Percentiles rank a stretch among this genome's conserved stretches.
These are phyloP conservation scores for Solanum gracilifrons DNA, from an alignment of 257 asterid genomes.

Conservation along the genomic window DNA sequence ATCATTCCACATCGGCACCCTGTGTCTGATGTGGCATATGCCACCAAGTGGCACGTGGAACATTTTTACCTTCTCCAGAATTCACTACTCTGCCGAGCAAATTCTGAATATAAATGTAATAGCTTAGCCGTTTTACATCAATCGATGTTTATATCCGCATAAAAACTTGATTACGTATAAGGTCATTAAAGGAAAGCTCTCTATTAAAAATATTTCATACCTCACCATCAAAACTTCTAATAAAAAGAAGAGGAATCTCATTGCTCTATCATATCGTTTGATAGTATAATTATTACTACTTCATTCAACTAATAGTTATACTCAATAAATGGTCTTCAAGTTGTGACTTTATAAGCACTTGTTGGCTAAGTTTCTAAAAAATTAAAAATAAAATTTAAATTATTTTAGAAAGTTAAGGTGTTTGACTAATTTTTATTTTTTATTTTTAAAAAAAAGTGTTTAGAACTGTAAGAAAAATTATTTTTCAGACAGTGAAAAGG, in stretches of 20 bases:
- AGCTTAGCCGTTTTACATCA: neutral
- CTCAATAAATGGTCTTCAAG: neutral
- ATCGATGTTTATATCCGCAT: neutral
- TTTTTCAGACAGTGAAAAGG: neutral
- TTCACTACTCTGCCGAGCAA: neutral
- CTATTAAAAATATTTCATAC: neutral
- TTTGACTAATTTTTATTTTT: neutral
- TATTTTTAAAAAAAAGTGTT: neutral
- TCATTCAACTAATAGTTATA: neutral
- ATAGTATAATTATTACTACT: too few species aligned
- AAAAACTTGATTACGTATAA: too few species aligned
- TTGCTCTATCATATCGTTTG: neutral
- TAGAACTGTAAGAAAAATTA: neutral
- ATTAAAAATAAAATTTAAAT: too few species aligned
- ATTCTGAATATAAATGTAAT: neutral
- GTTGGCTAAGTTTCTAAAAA: neutral
- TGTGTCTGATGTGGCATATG: neutral
- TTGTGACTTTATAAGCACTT: neutral
- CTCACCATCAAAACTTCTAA: neutral
- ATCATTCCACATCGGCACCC: slow-evolving; percentile 24
- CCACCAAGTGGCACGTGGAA: neutral
- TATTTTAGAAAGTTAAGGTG: neutral
- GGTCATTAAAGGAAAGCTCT: too few species aligned
- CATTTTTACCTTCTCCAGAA: neutral
- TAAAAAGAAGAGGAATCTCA: neutral